A percentile compares a stretch with the other conserved stretches of the same genome.
These are phyloP conservation scores for Escallonia rubra DNA, from an alignment of 129 eudicot genomes.

Conservation along the genomic window DNA sequence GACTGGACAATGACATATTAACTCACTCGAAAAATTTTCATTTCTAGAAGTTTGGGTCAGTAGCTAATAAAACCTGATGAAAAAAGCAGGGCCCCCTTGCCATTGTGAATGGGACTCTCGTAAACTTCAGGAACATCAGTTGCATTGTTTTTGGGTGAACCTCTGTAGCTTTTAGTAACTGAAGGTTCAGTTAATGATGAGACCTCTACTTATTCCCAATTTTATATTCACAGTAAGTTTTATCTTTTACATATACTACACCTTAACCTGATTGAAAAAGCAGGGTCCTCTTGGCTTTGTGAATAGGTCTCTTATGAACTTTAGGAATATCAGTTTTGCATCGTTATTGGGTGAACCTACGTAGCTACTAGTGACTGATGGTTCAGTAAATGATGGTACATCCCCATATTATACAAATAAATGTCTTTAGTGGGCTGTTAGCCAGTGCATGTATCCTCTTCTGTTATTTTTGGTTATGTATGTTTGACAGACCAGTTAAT, in stretches of 20 bases:
- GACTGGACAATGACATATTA: background rate
- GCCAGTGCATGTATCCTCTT: background rate
- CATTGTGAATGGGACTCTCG: slow-evolving; percentile 21
- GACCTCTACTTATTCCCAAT: slow-evolving; percentile 1
- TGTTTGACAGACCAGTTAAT: too few species aligned
- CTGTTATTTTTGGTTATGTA: background rate
- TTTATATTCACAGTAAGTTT: background rate
- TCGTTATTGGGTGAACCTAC: slow-evolving; percentile 61
- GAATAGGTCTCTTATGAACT: slow-evolving; percentile 42
- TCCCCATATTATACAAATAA: too few species aligned
- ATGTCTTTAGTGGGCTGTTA: too few species aligned
- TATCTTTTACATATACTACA: background rate
- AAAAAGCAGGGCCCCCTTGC: slow-evolving; percentile 51
- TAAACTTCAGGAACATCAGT: slow-evolving; percentile 25
- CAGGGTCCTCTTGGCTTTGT: slow-evolving; percentile 41
- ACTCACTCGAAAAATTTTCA: too few species aligned
- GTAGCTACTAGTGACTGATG: slow-evolving; percentile 20
- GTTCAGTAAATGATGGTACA: slow-evolving; percentile 43
- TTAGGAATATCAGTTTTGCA: slow-evolving; percentile 33
- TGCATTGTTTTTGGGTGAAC: slow-evolving; percentile 56
- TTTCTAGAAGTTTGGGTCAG: too few species aligned
- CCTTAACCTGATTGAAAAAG: slow-evolving; percentile 49
- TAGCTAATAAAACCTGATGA: slow-evolving; percentile 27
- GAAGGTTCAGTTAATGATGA: slow-evolving; percentile 43
- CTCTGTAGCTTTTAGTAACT: slow-evolving; percentile 15